Evolutionary conservation across 2,329 filamentous ascomycete species (phyloP).

Genomic region (Colletotrichum kahawae): DNA sequence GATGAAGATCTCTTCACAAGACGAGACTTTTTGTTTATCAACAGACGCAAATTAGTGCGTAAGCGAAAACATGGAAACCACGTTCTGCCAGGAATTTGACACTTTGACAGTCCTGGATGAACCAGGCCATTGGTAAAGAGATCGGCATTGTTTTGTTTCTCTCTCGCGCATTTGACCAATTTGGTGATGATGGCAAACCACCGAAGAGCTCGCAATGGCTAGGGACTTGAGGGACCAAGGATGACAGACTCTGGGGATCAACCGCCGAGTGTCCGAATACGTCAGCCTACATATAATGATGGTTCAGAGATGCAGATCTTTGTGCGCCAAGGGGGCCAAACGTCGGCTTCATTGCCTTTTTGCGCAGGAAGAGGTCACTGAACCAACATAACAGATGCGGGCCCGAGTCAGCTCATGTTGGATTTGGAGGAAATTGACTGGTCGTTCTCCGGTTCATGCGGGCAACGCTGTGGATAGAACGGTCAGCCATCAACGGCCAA

Average conservation of each 20-base stretch:
- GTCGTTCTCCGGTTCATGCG: neutral
- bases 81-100: neutral
- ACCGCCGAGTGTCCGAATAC: neutral
- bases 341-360: constrained; percentile 7
- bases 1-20: constrained; percentile 5
- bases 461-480: neutral
- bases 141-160: neutral
- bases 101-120: neutral
- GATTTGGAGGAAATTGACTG: neutral
- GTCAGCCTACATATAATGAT: constrained; percentile 1
- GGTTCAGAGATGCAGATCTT: neutral
- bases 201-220: no score
- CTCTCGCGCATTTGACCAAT: neutral
- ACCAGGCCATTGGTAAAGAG: neutral
- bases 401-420: constrained; percentile 1
- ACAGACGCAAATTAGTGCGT: neutral
- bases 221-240: neutral
- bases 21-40: neutral
- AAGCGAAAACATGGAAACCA: neutral
- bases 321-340: constrained; percentile 4
- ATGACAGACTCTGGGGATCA: neutral
- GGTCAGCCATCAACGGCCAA: neutral
- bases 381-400: constrained; percentile 1
- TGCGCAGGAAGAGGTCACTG: neutral
- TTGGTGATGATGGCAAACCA: neutral